Evolutionary conservation across 2,329 filamentous ascomycete genomes (phyloP).

Genomic region (Fusarium sp.): DNA sequence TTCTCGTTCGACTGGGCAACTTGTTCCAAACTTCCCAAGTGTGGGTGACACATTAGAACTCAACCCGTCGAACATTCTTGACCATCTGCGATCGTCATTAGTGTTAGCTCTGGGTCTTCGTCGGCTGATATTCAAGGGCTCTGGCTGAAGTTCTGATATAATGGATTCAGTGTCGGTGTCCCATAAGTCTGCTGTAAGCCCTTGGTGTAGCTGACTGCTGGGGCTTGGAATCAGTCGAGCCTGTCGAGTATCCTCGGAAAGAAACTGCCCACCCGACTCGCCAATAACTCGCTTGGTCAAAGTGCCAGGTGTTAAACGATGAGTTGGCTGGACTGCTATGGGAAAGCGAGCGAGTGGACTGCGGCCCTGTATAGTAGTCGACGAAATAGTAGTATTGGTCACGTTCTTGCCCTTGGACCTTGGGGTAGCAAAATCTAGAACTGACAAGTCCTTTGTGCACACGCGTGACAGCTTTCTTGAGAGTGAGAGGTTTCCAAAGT

Average conservation of each 20-base stretch:
- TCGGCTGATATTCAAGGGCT: conserved; percentile 42
- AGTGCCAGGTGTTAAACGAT: conserved; percentile 45
- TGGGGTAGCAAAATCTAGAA: conserved; percentile 20
- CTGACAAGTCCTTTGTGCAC: conserved; percentile 10
- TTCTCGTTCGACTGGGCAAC: not conserved
- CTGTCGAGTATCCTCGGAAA: conserved; percentile 34
- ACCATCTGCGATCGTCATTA: conserved; percentile 27
- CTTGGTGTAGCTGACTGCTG: conserved; percentile 23
- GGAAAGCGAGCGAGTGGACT: conserved; percentile 49
- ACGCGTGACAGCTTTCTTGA: conserved; percentile 15
- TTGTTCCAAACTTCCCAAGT: conserved; percentile 18
- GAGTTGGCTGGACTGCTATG: conserved; percentile 41
- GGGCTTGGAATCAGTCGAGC: conserved; percentile 36
- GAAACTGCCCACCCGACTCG: conserved; percentile 43
- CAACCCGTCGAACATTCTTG: conserved; percentile 26
- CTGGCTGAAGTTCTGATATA: conserved; percentile 42
- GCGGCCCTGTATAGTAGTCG: conserved; percentile 24
- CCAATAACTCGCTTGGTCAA: conserved; percentile 43
- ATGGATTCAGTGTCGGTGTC: conserved; percentile 31
- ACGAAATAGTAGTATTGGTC: conserved; percentile 26
- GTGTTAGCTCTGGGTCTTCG: conserved; percentile 14
- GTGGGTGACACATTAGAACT: conserved; percentile 8
- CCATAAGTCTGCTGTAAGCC: conserved; percentile 44
- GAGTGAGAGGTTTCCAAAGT: not conserved
- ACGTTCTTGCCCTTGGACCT: conserved; percentile 1